Evolutionary conservation across 106 monocot genomes (phyloP).

Genomic region (Vanilla planifolia): DNA sequence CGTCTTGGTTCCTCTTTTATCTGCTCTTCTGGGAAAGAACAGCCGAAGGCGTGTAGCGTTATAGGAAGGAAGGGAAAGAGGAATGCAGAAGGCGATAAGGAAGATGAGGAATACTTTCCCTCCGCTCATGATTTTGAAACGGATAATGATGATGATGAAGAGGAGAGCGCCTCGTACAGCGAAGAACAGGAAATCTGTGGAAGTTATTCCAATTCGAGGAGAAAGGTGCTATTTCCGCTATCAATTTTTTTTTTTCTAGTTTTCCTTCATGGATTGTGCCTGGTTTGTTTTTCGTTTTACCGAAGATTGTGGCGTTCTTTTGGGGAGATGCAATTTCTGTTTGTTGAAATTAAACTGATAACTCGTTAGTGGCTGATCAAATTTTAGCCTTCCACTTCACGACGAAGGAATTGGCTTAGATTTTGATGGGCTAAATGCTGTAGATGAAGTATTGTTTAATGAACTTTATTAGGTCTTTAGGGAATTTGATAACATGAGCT

Average conservation of each 20-base stretch:
- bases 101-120: slow-evolving; percentile 13
- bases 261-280: neutral
- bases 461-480: too few species aligned
- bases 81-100: neutral
- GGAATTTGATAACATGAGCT: too few species aligned
- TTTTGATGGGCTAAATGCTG: too few species aligned
- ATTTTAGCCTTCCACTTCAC: too few species aligned
- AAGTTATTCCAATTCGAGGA: neutral
- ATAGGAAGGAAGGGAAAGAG: slow-evolving; percentile 4
- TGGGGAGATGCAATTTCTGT: too few species aligned
- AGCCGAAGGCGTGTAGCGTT: neutral
- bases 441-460: too few species aligned
- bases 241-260: neutral
- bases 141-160: neutral
- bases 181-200: slow-evolving; percentile 1
- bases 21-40: slow-evolving; percentile 4
- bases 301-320: too few species aligned
- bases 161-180: neutral
- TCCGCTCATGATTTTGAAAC: slow-evolving; percentile 9
- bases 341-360: too few species aligned
- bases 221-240: neutral
- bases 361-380: too few species aligned
- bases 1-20: slow-evolving; percentile 7
- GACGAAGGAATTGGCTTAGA: too few species aligned
- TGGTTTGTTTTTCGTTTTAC: neutral